Evolutionary conservation across 2,329 filamentous ascomycete species (phyloP).

Genomic region (Penicillium nordicum): DNA sequence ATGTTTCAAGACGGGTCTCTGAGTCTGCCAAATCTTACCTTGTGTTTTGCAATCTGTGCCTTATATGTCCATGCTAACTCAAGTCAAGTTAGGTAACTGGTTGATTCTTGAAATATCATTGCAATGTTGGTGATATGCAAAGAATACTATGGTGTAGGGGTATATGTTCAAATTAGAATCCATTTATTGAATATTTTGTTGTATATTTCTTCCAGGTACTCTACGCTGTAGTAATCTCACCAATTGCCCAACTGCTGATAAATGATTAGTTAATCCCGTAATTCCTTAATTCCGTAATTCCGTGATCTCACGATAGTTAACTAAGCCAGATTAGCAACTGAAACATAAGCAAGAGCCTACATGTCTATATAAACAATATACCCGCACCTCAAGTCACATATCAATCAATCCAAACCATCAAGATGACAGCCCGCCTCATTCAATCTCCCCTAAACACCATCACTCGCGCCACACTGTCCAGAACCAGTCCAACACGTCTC

Average conservation of each 20-base stretch:
- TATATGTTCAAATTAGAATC: not conserved
- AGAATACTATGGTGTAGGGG: not conserved
- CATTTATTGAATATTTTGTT: too few species aligned
- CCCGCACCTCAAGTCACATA: too few species aligned
- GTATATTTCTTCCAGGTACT: too few species aligned
- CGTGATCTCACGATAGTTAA: not conserved
- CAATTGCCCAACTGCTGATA: not conserved
- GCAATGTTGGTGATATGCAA: not conserved
- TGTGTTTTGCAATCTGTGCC: not conserved
- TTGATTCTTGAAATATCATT: not conserved
- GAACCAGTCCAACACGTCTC: not conserved
- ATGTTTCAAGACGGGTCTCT: constrained; percentile 28
- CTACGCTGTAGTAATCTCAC: too few species aligned
- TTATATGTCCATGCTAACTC: not conserved
- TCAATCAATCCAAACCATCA: not conserved
- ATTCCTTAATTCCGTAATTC: not conserved
- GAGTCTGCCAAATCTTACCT: constrained; percentile 11
- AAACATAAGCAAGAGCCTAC: not conserved
- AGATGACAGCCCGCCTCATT: not conserved
- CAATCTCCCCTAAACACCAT: not conserved
- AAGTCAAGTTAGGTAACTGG: not conserved
- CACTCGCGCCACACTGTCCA: not conserved
- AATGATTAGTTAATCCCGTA: not conserved
- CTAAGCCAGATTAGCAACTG: not conserved
- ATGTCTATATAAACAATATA: not conserved